Evolutionary conservation across 2,329 filamentous ascomycete species (phyloP).

Genomic region (Pseudohalonectria lignicola): DNA sequence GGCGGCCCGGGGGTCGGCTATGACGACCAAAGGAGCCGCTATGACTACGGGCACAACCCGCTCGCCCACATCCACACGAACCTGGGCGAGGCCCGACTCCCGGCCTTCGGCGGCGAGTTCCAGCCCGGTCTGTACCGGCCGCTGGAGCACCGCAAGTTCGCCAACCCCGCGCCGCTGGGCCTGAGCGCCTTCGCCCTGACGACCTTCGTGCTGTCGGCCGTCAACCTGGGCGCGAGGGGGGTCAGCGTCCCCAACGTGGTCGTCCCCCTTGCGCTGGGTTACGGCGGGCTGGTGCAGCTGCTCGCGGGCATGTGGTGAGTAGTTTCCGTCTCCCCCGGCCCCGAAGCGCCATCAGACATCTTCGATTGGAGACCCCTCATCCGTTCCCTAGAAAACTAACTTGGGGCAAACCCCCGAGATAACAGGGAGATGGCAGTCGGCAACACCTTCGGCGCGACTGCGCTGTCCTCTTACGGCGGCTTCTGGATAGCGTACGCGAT

Average conservation of each 20-base stretch:
- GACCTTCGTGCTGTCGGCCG: conserved; percentile 65
- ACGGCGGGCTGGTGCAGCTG: conserved; percentile 70
- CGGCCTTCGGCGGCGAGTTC: conserved; percentile 62
- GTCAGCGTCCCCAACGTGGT: conserved; percentile 54
- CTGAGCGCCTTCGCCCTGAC: conserved; percentile 72
- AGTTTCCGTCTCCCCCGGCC: no score
- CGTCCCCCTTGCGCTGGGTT: conserved; percentile 58
- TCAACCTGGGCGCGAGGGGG: conserved; percentile 58
- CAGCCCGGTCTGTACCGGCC: conserved; percentile 59
- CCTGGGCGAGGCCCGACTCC: conserved; percentile 24
- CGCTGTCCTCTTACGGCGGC: conserved; percentile 70
- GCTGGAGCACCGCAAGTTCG: conserved; percentile 58
- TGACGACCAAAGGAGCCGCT: conserved; percentile 7
- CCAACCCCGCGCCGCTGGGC: conserved; percentile 69
- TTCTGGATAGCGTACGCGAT: conserved; percentile 75
- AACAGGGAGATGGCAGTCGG: conserved; percentile 75
- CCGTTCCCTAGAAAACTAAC: no score
- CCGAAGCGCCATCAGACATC: background rate
- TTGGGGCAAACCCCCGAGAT: background rate
- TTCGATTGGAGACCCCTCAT: no score
- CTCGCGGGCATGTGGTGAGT: conserved; percentile 80
- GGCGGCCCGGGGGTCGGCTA: no score
- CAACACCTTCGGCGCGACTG: conserved; percentile 78
- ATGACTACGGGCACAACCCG: conserved; percentile 28
- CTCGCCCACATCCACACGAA: conserved; percentile 21